Base-by-base conservation (phyloP, 2,329 filamentous ascomycete genomes). In the Metarhizium robertsii region DNA sequence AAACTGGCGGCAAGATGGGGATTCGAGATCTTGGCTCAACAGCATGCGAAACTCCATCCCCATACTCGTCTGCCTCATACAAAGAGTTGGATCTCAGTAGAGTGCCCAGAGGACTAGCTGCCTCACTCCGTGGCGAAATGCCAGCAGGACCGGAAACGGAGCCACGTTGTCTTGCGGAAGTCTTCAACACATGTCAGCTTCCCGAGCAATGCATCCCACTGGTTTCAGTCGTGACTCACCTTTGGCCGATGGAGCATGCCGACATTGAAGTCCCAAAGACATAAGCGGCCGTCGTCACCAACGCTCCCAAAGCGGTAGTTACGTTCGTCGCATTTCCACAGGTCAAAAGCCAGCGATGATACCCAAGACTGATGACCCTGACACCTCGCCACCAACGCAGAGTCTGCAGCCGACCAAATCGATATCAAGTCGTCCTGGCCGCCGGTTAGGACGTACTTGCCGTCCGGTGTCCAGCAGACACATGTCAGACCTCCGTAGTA, bases 361-460 rank as follows among this genome's bases (percentile, higher is more conserved):
- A 99, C 92, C 91, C 91, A 99, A 4, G 91, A 96, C 60, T 95
- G 87, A 71, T 99, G 94, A 3, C 94, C 94, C 66, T 95, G 90
- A 68, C 94, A 97, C 59, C 94, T 84, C 18, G 92, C 94, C 52
- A 99, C 86, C 52, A 99, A 84, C 53, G 85, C 83, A 49, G 84
- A 85, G 65, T 97, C 94, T 45, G 85, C 80, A 42, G 96, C 79
- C 16, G 87, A 94, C 94, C 94, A 99, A 62, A 99, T 96, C 0
- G 91, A 95, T 13, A 99, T 88, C 10, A 97, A 76, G 68, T 99
- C 94, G 68, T 99, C 94, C 71, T 97, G 92, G 4, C 94, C 92
- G 53, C 94, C 94, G 0, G 94, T 96, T 18, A 99, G 78, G 53
- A 99, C 85, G 69, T 97, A 99, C 68, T 95, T 92, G 53, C 91